Evolutionary conservation across 257 asterid genomes (phyloP).

Genomic region (Catharanthus roseus): DNA sequence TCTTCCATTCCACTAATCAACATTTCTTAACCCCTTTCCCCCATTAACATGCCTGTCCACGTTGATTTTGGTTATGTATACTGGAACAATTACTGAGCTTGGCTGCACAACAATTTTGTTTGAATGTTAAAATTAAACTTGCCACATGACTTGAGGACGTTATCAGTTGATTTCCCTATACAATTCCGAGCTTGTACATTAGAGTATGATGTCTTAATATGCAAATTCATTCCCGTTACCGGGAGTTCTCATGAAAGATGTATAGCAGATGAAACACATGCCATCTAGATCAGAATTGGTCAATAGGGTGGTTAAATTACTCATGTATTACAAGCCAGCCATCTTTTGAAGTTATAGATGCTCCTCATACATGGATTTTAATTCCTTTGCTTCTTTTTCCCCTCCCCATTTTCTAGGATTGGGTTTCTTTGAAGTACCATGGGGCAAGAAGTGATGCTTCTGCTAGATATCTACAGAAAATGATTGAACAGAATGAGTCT

Average conservation of each 20-base stretch:
- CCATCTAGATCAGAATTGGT: background rate
- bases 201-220: background rate
- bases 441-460: slow-evolving; percentile 52
- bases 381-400: slow-evolving; percentile 9
- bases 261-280: background rate
- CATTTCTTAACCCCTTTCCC: background rate
- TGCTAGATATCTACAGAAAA: slow-evolving; percentile 35
- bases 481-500: slow-evolving; percentile 45
- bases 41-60: background rate
- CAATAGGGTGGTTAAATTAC: background rate
- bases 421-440: slow-evolving; percentile 76
- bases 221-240: background rate
- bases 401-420: slow-evolving; percentile 34
- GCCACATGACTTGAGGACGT: background rate
- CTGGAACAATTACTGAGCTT: too few relatives aligned
- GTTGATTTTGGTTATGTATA: background rate
- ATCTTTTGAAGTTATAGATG: background rate
- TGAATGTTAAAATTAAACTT: background rate
- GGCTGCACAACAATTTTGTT: background rate
- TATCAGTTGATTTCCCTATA: background rate
- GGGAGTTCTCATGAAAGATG: background rate
- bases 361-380: background rate
- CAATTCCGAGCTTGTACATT: background rate
- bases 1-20: background rate
- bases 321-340: background rate